Conservation (phyloP, 331 rosid genomes). For the Quercus tomentella region DNA sequence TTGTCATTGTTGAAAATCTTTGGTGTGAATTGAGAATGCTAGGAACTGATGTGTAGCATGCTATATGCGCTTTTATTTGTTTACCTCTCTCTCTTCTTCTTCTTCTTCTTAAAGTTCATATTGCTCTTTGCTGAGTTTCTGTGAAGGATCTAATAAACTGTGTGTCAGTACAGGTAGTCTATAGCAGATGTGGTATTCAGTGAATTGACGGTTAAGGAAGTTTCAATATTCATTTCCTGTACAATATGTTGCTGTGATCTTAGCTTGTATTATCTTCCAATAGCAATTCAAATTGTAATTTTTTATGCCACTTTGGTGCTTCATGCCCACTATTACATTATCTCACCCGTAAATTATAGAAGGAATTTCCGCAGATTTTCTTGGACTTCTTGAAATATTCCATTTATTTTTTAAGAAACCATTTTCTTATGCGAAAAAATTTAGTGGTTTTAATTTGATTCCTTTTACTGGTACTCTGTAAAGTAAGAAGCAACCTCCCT, state of each 20-base stretch:
- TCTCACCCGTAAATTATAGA: neutral
- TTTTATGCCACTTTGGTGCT: neutral
- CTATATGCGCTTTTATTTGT: too few species aligned
- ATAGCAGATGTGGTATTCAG: neutral
- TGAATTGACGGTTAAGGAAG: neutral
- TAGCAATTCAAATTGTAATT: slow-evolving; percentile 4
- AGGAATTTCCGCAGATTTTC: neutral
- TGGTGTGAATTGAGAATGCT: neutral
- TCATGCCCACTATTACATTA: neutral
- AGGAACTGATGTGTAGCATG: too few species aligned
- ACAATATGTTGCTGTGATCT: neutral
- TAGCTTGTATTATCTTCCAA: neutral
- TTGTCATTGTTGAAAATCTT: neutral
- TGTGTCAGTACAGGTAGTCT: slow-evolving; percentile 12
- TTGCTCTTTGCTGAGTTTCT: neutral
- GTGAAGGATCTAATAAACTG: neutral
- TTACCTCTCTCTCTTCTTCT: too few species aligned
- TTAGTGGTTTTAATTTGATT: neutral
- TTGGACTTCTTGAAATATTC: neutral
- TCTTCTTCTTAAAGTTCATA: neutral
- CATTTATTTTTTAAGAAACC: neutral
- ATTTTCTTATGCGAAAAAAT: neutral
- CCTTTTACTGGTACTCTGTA: neutral
- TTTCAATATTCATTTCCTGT: slow-evolving; percentile 3
- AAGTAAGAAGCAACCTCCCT: neutral